Evolutionary conservation across 371 early-diverging fungal species (phyloP).

Genomic region (Zychaea mexicana): DNA sequence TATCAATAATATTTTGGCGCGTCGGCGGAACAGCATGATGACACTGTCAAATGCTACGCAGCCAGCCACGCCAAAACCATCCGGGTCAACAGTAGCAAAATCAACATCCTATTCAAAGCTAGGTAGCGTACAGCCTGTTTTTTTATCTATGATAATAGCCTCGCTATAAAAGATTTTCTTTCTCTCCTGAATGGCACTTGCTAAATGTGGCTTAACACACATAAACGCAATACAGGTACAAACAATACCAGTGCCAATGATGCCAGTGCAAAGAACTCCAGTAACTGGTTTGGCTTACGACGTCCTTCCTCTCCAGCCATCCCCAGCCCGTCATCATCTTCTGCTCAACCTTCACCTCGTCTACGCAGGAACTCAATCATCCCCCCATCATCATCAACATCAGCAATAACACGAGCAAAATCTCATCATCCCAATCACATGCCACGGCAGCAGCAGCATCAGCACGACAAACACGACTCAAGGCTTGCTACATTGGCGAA

Average conservation of each 20-base stretch:
- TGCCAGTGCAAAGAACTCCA: too few relatives aligned
- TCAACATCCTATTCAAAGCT: conserved; percentile 6
- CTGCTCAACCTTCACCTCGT: not conserved
- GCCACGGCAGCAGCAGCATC: not conserved
- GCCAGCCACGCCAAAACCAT: not conserved
- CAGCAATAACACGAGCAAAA: not conserved
- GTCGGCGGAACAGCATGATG: conserved; percentile 8
- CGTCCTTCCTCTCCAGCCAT: not conserved
- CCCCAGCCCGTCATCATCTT: conserved; percentile 1
- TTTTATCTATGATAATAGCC: too few relatives aligned
- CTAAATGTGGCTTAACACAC: not conserved
- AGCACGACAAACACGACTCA: not conserved
- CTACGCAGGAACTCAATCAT: not conserved
- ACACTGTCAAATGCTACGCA: not conserved
- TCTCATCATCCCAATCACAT: not conserved
- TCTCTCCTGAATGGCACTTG: not conserved
- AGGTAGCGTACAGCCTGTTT: not conserved
- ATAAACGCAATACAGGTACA: too few relatives aligned
- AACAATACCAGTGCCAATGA: not conserved
- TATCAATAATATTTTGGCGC: not conserved
- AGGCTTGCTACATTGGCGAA: not conserved
- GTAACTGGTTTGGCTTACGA: conserved; percentile 3
- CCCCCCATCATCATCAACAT: not conserved
- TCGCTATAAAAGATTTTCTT: too few relatives aligned
- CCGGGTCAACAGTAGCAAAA: conserved; percentile 6